A percentile compares a stretch with the other conserved stretches of the same genome.
Evolutionary conservation across 441 rosid species (phyloP).

Genomic region (Euphorbia schlechtendalii): DNA sequence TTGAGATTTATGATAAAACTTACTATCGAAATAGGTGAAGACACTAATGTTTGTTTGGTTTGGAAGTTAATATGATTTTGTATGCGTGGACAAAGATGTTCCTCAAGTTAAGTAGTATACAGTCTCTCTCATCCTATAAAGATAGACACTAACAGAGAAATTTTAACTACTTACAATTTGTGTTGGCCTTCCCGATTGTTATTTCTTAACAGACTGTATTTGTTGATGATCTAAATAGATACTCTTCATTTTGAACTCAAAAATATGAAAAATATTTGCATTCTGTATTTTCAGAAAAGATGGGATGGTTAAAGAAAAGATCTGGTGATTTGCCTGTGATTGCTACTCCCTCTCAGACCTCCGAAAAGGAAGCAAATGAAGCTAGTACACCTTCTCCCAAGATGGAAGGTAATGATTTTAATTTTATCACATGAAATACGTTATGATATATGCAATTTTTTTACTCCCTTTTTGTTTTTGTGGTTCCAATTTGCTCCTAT

Average conservation of each 20-base stretch:
- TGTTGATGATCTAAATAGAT: conserved; percentile 16
- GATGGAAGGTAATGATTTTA: conserved; percentile 28
- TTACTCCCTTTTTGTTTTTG: background rate
- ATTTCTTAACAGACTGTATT: conserved; percentile 17
- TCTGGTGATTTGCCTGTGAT: conserved; percentile 18
- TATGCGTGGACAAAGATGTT: background rate
- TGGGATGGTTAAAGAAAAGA: conserved; percentile 5
- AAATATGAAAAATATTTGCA: conserved; percentile 19
- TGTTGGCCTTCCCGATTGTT: background rate
- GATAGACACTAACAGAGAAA: background rate
- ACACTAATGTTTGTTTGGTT: background rate
- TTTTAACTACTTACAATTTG: background rate
- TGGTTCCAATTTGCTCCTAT: background rate
- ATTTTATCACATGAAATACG: background rate
- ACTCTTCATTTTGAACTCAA: conserved; percentile 22
- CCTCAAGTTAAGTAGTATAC: background rate
- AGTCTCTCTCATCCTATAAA: background rate
- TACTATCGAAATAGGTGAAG: background rate
- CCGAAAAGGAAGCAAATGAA: conserved; percentile 20
- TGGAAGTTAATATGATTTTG: background rate
- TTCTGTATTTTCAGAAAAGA: conserved; percentile 19
- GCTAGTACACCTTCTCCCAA: conserved; percentile 19
- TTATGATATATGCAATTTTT: background rate
- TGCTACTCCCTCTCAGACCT: conserved; percentile 15
- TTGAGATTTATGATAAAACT: background rate